A percentile compares a stretch with the other conserved stretches of the same genome.
These are phyloP conservation scores for Knoxdaviesia proteae DNA, from an alignment of 2,329 filamentous ascomycete genomes.

Conservation along the genomic window DNA sequence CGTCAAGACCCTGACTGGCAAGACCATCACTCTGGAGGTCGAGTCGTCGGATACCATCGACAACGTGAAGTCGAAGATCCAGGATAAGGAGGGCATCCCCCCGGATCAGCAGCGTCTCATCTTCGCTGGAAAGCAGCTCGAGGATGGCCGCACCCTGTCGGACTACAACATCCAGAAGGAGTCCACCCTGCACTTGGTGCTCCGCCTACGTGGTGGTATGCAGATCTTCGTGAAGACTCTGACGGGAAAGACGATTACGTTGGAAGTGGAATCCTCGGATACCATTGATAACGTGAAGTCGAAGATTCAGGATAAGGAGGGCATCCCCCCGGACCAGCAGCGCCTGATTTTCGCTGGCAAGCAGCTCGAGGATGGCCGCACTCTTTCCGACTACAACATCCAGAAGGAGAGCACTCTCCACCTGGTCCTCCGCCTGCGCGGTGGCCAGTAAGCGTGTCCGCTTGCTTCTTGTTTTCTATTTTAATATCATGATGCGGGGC, in stretches of 20 bases:
- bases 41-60: constrained; percentile 83
- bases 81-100: constrained; percentile 93
- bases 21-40: constrained; percentile 84
- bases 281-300: constrained; percentile 89
- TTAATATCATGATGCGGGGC: not conserved
- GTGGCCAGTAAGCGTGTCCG: constrained; percentile 22
- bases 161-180: constrained; percentile 98
- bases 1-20: constrained; percentile 74
- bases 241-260: constrained; percentile 83
- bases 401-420: constrained; percentile 78
- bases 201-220: constrained; percentile 78
- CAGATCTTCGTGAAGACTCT: constrained; percentile 77
- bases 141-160: constrained; percentile 74
- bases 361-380: constrained; percentile 82
- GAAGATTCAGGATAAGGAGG: constrained; percentile 88
- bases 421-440: constrained; percentile 60
- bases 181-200: constrained; percentile 64
- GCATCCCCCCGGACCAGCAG: constrained; percentile 87
- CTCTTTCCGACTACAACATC: constrained; percentile 88
- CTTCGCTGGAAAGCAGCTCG: constrained; percentile 89
- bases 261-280: constrained; percentile 75
- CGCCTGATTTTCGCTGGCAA: constrained; percentile 86
- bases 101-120: constrained; percentile 92
- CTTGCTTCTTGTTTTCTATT: not conserved
- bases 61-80: constrained; percentile 93